Evolutionary conservation across 2,329 filamentous ascomycete species (phyloP).

Genomic region (Teratosphaeriaceae sp.): DNA sequence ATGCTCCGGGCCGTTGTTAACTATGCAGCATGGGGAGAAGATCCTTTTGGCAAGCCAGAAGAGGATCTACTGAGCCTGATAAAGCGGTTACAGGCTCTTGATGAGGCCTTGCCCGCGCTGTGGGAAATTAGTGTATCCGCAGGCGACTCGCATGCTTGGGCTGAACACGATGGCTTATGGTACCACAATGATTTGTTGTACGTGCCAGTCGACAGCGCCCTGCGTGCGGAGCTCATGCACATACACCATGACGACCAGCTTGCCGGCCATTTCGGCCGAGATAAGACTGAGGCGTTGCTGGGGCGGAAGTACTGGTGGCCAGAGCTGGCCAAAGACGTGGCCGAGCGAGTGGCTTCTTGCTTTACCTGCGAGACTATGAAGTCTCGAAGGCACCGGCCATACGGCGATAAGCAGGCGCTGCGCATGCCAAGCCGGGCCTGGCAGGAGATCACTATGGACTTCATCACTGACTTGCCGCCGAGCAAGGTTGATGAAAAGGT

Average conservation of each 20-base stretch:
- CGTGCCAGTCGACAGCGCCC: neutral
- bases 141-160: slow-evolving; percentile 2
- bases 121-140: neutral
- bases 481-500: neutral
- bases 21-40: too few species aligned
- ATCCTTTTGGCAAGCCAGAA: neutral
- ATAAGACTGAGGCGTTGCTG: neutral
- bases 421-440: neutral
- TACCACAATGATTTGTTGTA: neutral
- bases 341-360: neutral
- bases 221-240: neutral
- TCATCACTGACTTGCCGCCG: neutral
- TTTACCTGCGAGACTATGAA: neutral
- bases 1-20: too few species aligned
- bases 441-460: neutral
- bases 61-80: too few species aligned
- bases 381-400: neutral
- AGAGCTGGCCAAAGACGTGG: neutral
- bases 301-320: neutral
- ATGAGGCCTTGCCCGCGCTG: neutral
- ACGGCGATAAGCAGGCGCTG: neutral
- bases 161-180: slow-evolving; percentile 11
- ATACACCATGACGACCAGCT: neutral
- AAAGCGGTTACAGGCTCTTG: neutral
- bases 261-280: neutral